Base-by-base conservation (phyloP, 2,329 filamentous ascomycete genomes). In the Colletotrichum trifolii region DNA sequence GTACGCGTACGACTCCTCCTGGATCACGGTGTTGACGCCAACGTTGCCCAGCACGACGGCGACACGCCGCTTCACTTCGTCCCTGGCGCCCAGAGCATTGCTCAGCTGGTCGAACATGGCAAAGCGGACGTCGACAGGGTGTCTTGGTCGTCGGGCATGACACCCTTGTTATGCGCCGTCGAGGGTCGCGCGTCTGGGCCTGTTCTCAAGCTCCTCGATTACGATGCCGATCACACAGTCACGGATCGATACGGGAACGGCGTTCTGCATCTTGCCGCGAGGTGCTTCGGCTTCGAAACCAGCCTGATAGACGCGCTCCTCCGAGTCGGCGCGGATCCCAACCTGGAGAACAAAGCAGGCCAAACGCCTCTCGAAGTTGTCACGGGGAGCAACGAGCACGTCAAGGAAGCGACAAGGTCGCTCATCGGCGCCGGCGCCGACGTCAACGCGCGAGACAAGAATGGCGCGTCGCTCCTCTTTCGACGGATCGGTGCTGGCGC, bases 21-120 rank as follows among this genome's bases (percentile, higher is more conserved):
- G 2, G 67, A 71, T 39, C 70, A 65, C 3, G 72, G 73, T 0
- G 69, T 71, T 1, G 69, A 74, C 56, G 63, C 66, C 1, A 71
- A 73, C 57, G 60, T 62, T 1, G 56, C 60, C 8, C 55, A 70
- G 15, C 17, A 40, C 10, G 8, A 38, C 10, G 70, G 72, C 1
- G 8, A 49, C 42, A 61, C 70, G 4, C 71, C 64, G 3, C 57
- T 75, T 2, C 71, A 73, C 15, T 11, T 25, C 4, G 33, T n/a
- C 2, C 33, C 11, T 0, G 13, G 34, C 0, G 3, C 25, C 8
- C 68, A 72, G 4, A 61, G 60, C 6, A 34, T 75, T 9, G 49
- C 43, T 2, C 60, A 73, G 13, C 66, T 77, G 1, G 47, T 75
- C 6, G 63, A 74, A 34, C 43, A 67, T 2, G 70, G 70, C 1